A percentile compares a stretch with the other conserved stretches of the same genome.
Conservation (phyloP, 2,329 filamentous ascomycete species). For the Pseudocercospora vitis region DNA sequence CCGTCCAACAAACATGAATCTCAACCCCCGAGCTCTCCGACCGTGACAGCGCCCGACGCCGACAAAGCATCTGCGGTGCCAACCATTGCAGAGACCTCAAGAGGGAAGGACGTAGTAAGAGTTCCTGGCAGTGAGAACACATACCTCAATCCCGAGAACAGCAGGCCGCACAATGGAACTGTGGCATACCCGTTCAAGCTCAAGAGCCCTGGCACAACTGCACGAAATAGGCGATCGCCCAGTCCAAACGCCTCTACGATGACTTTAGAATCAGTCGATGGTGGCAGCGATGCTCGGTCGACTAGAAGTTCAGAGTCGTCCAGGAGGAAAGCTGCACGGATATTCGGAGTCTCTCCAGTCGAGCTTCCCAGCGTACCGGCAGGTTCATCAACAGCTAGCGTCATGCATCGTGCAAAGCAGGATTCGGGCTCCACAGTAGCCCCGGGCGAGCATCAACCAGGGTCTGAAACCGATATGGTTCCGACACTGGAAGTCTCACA, state of each 20-base stretch:
- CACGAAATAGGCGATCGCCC: not conserved
- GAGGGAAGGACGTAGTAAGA: constrained; percentile 24
- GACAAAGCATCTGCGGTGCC: constrained; percentile 9
- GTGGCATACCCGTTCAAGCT: constrained; percentile 74
- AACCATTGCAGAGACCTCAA: constrained; percentile 23
- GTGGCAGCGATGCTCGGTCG: constrained; percentile 6
- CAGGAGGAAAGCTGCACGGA: not conserved
- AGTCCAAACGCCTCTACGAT: constrained; percentile 29
- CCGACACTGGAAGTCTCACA: constrained; percentile 18
- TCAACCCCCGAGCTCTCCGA: constrained; percentile 13
- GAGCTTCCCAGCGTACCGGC: constrained; percentile 12
- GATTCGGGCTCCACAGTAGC: constrained; percentile 12
- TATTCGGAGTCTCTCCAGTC: not conserved
- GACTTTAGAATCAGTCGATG: constrained; percentile 29
- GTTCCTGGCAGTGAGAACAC: constrained; percentile 44
- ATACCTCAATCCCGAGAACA: constrained; percentile 54
- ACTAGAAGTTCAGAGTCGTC: constrained; percentile 4
- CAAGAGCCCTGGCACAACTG: constrained; percentile 41
- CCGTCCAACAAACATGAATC: constrained; percentile 15
- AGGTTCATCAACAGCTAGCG: constrained; percentile 1
- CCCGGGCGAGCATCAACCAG: constrained; percentile 4
- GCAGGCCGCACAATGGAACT: constrained; percentile 66
- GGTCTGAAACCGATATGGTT: constrained; percentile 17
- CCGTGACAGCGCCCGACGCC: not conserved
- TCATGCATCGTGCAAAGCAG: constrained; percentile 5